A percentile compares a stretch with the other conserved stretches of the same genome.
Evolutionary conservation across 2,329 filamentous ascomycete genomes (phyloP).

Genomic region (Cytospora piceicola): DNA sequence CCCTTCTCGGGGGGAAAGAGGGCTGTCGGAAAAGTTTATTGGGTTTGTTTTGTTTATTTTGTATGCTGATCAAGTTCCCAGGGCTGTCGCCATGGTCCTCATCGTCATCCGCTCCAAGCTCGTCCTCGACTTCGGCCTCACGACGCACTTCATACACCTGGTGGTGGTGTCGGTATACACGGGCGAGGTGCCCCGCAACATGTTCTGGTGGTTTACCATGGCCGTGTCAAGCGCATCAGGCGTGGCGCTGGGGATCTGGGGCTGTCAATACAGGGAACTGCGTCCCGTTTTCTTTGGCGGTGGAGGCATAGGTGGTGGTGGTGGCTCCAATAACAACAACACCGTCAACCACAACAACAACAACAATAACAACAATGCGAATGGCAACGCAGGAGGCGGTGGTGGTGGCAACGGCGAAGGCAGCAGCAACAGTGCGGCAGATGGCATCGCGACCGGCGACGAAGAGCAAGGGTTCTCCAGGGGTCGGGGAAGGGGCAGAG

Average conservation of each 20-base stretch:
- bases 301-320: constrained; percentile 34
- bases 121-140: constrained; percentile 91
- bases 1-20: too few species aligned
- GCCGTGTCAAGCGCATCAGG: constrained; percentile 49
- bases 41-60: constrained; percentile 19
- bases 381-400: constrained; percentile 34
- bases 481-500: constrained; percentile 56
- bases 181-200: constrained; percentile 72
- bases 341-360: constrained; percentile 28
- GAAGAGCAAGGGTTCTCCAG: constrained; percentile 56
- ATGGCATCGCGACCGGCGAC: constrained; percentile 39
- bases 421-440: constrained; percentile 31
- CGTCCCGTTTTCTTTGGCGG: constrained; percentile 86
- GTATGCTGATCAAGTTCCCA: constrained; percentile 43
- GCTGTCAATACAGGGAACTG: constrained; percentile 87
- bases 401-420: constrained; percentile 23
- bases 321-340: constrained; percentile 41
- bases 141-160: constrained; percentile 56
- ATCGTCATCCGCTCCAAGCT: constrained; percentile 89
- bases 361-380: constrained; percentile 31
- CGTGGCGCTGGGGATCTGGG: constrained; percentile 78
- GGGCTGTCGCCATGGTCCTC: constrained; percentile 80
- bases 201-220: constrained; percentile 83
- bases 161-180: constrained; percentile 70
- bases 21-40: background rate